phyloP scores from a whole-genome alignment of 495 filamentous ascomycete genomes.

The Talaromyces proteolyticus region DNA sequence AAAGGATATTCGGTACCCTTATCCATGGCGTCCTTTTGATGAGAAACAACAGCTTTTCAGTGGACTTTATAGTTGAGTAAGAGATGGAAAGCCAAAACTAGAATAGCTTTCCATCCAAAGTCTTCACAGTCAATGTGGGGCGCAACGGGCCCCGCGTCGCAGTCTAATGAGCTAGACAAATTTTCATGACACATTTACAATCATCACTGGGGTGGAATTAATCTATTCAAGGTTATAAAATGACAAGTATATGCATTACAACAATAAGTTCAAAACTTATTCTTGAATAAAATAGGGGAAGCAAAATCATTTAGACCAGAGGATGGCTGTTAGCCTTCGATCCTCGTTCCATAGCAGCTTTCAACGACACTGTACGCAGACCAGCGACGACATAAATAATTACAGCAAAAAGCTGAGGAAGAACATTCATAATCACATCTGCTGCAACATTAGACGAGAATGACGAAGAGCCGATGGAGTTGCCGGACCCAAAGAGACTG shows the following conservation, averaged over 20 bases:
- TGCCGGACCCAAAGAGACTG: constrained; percentile 14
- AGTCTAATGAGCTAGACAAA: too few relatives aligned
- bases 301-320: background rate
- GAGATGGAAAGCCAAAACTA: too few relatives aligned
- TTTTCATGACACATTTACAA: too few relatives aligned
- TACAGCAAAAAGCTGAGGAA: constrained; percentile 24
- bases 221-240: too few relatives aligned
- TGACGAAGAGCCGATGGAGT: constrained; percentile 2
- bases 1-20: constrained; percentile 29
- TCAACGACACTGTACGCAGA: constrained; percentile 8
- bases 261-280: too few relatives aligned
- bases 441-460: constrained; percentile 19
- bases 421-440: constrained; percentile 19
- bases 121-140: too few relatives aligned
- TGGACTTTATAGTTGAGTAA: too few relatives aligned
- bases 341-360: background rate
- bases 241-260: too few relatives aligned
- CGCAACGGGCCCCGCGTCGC: too few relatives aligned
- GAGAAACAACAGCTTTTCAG: too few relatives aligned
- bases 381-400: constrained; percentile 18
- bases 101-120: too few relatives aligned
- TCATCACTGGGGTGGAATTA: too few relatives aligned
- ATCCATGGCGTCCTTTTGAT: background rate
- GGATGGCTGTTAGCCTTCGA: background rate
- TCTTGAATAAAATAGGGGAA: background rate